phyloP scores from a whole-genome alignment of 495 filamentous ascomycete species.

The Chaetomidium leptoderma region DNA sequence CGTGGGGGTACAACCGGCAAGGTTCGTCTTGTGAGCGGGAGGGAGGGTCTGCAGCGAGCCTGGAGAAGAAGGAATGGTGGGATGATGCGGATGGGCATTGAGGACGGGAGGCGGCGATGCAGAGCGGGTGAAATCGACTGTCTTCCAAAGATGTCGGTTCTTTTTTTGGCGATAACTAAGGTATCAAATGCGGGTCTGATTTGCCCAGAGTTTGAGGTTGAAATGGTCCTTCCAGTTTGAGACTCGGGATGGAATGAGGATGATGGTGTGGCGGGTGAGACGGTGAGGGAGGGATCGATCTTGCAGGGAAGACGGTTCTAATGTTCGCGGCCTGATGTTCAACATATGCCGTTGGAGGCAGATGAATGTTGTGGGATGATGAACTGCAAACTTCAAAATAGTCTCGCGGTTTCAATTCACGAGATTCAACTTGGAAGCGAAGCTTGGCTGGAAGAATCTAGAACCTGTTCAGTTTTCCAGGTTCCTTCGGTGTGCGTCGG shows the following conservation, averaged over 20 bases:
- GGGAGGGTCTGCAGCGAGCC: neutral
- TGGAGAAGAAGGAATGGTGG: neutral
- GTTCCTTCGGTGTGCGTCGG: constrained; percentile 10
- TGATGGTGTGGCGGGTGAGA: too few species aligned
- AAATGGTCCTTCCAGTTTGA: too few species aligned
- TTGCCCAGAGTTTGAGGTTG: neutral
- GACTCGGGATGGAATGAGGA: too few species aligned
- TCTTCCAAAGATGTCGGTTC: neutral
- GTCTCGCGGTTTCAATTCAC: neutral
- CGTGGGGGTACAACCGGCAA: constrained; percentile 1
- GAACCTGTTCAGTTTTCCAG: constrained; percentile 12
- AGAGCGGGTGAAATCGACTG: neutral
- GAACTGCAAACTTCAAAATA: neutral
- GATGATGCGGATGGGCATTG: constrained; percentile 13
- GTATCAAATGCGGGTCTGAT: neutral
- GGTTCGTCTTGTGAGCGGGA: neutral
- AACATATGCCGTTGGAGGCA: too few species aligned
- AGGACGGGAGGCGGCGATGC: neutral
- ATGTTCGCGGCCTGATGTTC: too few species aligned
- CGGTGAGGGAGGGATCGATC: too few species aligned
- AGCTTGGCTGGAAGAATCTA: constrained; percentile 21
- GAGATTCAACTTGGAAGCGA: too few species aligned
- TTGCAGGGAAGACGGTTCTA: too few species aligned
- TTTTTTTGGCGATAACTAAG: neutral
- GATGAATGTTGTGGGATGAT: too few species aligned